Evolutionary conservation across 2,329 filamentous ascomycete species (phyloP).

Genomic region (Trichoderma koningiopsis): DNA sequence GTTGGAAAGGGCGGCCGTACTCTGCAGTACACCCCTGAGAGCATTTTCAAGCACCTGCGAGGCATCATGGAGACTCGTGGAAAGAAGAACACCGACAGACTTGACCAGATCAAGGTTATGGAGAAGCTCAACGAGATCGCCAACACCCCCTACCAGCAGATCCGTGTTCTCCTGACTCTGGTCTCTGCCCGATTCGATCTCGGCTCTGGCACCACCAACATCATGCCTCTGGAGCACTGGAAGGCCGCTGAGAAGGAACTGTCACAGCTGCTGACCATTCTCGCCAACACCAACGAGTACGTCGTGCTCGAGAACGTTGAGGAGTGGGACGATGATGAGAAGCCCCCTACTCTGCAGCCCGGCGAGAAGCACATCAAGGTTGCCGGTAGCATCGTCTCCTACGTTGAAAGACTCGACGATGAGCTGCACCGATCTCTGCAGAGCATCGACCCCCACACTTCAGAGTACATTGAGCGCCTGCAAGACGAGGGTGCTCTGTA

Average conservation of each 20-base stretch:
- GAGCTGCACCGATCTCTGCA: conserved; percentile 97
- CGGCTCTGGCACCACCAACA: conserved; percentile 71
- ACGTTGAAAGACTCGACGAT: conserved; percentile 92
- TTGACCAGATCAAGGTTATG: conserved; percentile 96
- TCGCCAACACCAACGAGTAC: conserved; percentile 78
- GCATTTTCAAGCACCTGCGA: conserved; percentile 95
- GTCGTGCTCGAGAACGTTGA: conserved; percentile 90
- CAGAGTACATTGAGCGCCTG: conserved; percentile 95
- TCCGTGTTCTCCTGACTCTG: conserved; percentile 86
- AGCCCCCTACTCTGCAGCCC: conserved; percentile 71
- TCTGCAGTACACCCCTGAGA: conserved; percentile 91
- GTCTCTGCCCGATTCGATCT: conserved; percentile 95
- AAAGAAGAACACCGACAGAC: conserved; percentile 96
- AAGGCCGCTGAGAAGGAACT: conserved; percentile 91
- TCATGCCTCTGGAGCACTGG: conserved; percentile 97
- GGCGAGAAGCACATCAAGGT: conserved; percentile 86
- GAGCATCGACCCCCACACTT: conserved; percentile 96
- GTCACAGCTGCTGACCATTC: conserved; percentile 70
- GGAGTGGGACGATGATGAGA: conserved; percentile 99
- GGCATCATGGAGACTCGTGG: conserved; percentile 93
- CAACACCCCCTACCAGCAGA: conserved; percentile 86
- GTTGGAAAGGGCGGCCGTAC: conserved; percentile 88
- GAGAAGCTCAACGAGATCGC: conserved; percentile 93
- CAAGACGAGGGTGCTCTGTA: conserved; percentile 90
- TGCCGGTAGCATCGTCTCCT: conserved; percentile 91